A percentile compares a stretch with the other conserved stretches of the same genome.
phyloP scores from a whole-genome alignment of 768 basidiomycete species.

The Royoungia palumana region DNA sequence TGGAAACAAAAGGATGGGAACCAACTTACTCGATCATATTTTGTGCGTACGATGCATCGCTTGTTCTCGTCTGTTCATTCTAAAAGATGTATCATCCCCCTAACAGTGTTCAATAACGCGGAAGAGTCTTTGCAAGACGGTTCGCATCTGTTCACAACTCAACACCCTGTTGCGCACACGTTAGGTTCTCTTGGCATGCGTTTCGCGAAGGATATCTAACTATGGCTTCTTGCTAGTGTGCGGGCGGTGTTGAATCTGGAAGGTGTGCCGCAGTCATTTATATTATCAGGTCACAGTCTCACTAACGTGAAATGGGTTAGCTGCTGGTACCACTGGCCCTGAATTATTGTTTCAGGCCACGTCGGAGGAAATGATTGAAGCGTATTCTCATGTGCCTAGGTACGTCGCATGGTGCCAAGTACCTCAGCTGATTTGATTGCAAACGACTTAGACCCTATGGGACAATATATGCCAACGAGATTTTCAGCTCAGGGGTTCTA shows the following conservation, averaged over 20 bases:
- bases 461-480: slow-evolving; percentile 84
- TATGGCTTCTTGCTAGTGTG: slow-evolving; percentile 44
- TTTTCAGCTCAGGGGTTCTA: slow-evolving; percentile 89
- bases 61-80: background rate
- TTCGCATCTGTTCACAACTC: slow-evolving; percentile 89
- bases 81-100: background rate
- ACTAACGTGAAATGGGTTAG: slow-evolving; percentile 34
- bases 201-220: slow-evolving; percentile 1
- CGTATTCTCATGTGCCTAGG: slow-evolving; percentile 84
- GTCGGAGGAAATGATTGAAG: slow-evolving; percentile 90
- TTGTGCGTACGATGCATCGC: slow-evolving; percentile 44
- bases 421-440: background rate
- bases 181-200: slow-evolving; percentile 35
- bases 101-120: slow-evolving; percentile 89
- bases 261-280: slow-evolving; percentile 40
- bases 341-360: slow-evolving; percentile 96
- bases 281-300: background rate
- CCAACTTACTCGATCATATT: slow-evolving; percentile 81
- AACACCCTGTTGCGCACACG: slow-evolving; percentile 73
- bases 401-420: slow-evolving; percentile 19
- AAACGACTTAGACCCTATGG: slow-evolving; percentile 67
- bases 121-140: slow-evolving; percentile 96
- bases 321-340: slow-evolving; percentile 82
- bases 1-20: slow-evolving; percentile 60
- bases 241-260: slow-evolving; percentile 89